phyloP scores from a whole-genome alignment of 148 eudicot species.

The Linanthus parryae region DNA sequence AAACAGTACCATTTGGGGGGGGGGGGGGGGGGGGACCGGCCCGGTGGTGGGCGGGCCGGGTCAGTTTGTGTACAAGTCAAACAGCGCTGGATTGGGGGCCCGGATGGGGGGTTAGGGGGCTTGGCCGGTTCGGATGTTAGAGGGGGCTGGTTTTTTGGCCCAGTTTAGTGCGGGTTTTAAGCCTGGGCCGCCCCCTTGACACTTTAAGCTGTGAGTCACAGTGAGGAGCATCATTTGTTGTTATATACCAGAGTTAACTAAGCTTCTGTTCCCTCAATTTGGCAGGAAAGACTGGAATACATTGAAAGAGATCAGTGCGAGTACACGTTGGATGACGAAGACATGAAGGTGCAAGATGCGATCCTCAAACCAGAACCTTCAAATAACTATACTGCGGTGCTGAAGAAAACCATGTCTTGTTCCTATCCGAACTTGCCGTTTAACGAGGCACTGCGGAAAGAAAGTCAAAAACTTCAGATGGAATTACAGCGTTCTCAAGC shows the following conservation, averaged over 20 bases:
- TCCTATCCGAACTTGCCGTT: conserved; percentile 84
- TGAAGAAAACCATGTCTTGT: conserved; percentile 88
- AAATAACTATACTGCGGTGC: conserved; percentile 41
- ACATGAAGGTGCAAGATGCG: conserved; percentile 65
- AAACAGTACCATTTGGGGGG: too few species aligned
- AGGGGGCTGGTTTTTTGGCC: too few species aligned
- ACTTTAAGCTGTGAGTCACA: too few species aligned
- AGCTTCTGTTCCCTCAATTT: neutral
- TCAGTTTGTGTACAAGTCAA: too few species aligned
- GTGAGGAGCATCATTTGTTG: too few species aligned
- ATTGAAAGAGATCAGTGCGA: conserved; percentile 87
- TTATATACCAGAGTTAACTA: conserved; percentile 1
- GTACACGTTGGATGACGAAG: conserved; percentile 88
- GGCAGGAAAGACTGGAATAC: conserved; percentile 68
- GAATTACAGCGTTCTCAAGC: conserved; percentile 86
- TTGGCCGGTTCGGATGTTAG: too few species aligned
- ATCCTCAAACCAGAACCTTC: conserved; percentile 77
- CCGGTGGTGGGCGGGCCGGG: too few species aligned
- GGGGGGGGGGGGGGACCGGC: too few species aligned
- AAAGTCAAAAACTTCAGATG: conserved; percentile 79
- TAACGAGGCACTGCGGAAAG: conserved; percentile 68
- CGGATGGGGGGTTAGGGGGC: too few species aligned
- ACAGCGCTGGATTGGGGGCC: too few species aligned
- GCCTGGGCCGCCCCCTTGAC: too few species aligned
- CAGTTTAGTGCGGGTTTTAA: too few species aligned